A percentile compares a stretch with the other conserved stretches of the same genome.
Evolutionary conservation across 2,329 filamentous ascomycete species (phyloP).

Genomic region (Trichoderma aggressivum): DNA sequence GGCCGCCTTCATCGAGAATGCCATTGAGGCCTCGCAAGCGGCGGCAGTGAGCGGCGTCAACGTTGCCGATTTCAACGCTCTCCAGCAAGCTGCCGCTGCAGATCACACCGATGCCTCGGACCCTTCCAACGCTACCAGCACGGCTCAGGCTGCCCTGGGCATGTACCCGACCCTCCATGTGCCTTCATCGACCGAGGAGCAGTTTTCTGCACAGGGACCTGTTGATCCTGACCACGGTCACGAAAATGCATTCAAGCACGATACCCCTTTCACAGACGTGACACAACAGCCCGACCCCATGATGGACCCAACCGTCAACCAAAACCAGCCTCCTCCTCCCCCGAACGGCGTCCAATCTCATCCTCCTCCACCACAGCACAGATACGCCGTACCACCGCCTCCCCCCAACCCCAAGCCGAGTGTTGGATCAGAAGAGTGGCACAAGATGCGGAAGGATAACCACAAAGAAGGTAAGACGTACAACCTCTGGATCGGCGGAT

Average conservation of each 20-base stretch:
- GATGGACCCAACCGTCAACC: slow-evolving; percentile 29
- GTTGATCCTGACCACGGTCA: slow-evolving; percentile 26
- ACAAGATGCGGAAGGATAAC: slow-evolving; percentile 94
- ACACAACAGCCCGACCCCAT: slow-evolving; percentile 32
- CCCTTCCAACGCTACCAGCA: slow-evolving; percentile 54
- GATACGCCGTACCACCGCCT: slow-evolving; percentile 40
- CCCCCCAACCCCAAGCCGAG: slow-evolving; percentile 66
- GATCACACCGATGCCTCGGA: slow-evolving; percentile 48
- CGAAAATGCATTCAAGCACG: slow-evolving; percentile 26
- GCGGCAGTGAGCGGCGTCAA: slow-evolving; percentile 42
- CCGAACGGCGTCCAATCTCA: slow-evolving; percentile 40
- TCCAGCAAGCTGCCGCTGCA: slow-evolving; percentile 50
- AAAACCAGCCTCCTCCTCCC: slow-evolving; percentile 33
- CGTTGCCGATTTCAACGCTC: slow-evolving; percentile 54
- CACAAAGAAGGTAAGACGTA: slow-evolving; percentile 84
- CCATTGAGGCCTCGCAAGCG: slow-evolving; percentile 43
- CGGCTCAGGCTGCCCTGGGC: slow-evolving; percentile 56
- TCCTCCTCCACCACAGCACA: slow-evolving; percentile 23
- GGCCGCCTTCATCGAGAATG: slow-evolving; percentile 53
- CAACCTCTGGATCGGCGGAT: too few species aligned
- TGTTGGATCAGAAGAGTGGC: slow-evolving; percentile 97
- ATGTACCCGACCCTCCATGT: slow-evolving; percentile 61
- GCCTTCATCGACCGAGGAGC: slow-evolving; percentile 56
- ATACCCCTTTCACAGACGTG: slow-evolving; percentile 34
- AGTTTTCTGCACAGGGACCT: slow-evolving; percentile 53